These are phyloP conservation scores for Lanmaoa pseudosensibilis DNA, from an alignment of 768 basidiomycete genomes.

Conservation along the genomic window DNA sequence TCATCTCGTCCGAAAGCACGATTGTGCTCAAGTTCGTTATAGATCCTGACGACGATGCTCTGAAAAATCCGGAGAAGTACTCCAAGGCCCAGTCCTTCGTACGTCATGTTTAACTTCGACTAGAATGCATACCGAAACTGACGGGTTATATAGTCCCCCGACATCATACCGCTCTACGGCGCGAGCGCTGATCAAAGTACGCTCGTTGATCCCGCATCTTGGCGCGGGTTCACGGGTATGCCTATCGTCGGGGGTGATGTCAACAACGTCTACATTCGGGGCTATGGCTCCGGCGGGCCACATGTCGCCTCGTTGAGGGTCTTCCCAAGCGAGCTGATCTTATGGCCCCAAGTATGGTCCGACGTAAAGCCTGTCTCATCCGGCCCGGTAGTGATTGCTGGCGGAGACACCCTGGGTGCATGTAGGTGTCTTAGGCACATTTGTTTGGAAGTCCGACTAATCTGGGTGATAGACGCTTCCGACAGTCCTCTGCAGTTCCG, in stretches of 20 bases:
- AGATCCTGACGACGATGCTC: conserved; percentile 6
- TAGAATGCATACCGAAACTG: neutral
- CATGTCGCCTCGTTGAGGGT: conserved; percentile 3
- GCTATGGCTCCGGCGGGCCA: neutral
- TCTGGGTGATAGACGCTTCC: conserved; percentile 1
- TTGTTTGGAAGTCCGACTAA: neutral
- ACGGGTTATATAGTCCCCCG: neutral
- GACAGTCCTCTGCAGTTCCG: conserved; percentile 3
- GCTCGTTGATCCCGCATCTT: neutral
- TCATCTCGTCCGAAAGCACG: neutral
- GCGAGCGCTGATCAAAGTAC: neutral
- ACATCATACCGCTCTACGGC: conserved; percentile 7
- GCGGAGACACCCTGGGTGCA: neutral
- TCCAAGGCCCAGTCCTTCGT: too few species aligned
- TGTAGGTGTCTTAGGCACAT: neutral
- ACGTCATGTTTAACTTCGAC: neutral
- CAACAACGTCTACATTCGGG: conserved; percentile 7
- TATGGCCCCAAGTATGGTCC: conserved; percentile 6
- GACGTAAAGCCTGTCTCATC: neutral
- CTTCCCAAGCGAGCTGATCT: conserved; percentile 5
- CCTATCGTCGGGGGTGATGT: conserved; percentile 6
- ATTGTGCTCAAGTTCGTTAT: neutral
- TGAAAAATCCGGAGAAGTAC: too few species aligned
- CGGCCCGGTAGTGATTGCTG: neutral
- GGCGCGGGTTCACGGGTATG: conserved; percentile 6